Percentiles rank a stretch among this genome's conserved stretches.
phyloP scores from a whole-genome alignment of 345 rosid genomes.

The Gynandropsis gynandra region DNA sequence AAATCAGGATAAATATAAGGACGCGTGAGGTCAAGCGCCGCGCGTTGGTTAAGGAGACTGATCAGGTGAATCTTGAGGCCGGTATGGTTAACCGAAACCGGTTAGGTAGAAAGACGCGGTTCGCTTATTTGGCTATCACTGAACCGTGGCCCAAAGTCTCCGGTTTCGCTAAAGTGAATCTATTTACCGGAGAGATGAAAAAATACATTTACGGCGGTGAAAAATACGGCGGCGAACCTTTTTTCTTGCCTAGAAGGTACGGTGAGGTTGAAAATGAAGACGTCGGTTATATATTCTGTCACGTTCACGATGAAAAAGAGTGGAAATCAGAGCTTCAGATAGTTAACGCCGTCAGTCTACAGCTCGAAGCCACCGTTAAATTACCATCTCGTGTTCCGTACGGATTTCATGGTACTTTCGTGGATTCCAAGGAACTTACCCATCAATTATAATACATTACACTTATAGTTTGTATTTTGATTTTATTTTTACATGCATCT shows the following conservation, averaged over 20 bases:
- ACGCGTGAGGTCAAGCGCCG: slow-evolving; percentile 72
- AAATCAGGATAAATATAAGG: slow-evolving; percentile 65
- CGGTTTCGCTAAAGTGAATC: slow-evolving; percentile 83
- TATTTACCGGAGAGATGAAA: slow-evolving; percentile 52
- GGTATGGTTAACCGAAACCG: slow-evolving; percentile 89
- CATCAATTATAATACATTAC: slow-evolving; percentile 38
- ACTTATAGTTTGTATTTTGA: too few relatives aligned
- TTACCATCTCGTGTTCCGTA: slow-evolving; percentile 90
- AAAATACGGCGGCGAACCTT: slow-evolving; percentile 82
- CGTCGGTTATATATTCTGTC: slow-evolving; percentile 63
- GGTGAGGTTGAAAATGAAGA: slow-evolving; percentile 49
- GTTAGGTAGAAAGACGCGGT: slow-evolving; percentile 70
- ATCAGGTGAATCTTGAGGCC: slow-evolving; percentile 66
- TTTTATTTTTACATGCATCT: background rate
- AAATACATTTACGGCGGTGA: slow-evolving; percentile 59
- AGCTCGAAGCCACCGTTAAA: slow-evolving; percentile 62
- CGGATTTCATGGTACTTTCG: slow-evolving; percentile 92
- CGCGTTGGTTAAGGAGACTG: slow-evolving; percentile 38
- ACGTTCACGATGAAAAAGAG: slow-evolving; percentile 72
- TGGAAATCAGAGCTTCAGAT: slow-evolving; percentile 77
- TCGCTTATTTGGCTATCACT: slow-evolving; percentile 74
- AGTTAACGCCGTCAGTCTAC: slow-evolving; percentile 53
- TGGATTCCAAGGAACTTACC: slow-evolving; percentile 47
- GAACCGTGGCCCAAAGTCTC: slow-evolving; percentile 97
- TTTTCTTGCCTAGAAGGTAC: slow-evolving; percentile 42